Conservation (phyloP, 176 grass and related monocot species). For the Chloris gayana region DNA sequence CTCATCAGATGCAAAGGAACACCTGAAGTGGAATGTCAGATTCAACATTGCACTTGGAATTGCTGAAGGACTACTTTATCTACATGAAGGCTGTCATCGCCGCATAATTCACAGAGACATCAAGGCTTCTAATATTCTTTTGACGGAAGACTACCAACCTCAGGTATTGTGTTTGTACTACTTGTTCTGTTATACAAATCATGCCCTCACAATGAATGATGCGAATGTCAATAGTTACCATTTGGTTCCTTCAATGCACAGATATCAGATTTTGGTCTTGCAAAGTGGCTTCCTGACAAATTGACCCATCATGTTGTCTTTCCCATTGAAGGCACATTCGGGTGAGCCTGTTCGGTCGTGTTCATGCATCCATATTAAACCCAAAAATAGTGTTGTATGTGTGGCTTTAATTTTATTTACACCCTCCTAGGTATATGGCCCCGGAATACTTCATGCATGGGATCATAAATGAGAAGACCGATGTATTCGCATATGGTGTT, state of each 20-base stretch:
- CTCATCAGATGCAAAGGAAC: slow-evolving; percentile 75
- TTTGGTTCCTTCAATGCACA: slow-evolving; percentile 31
- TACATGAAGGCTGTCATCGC: slow-evolving; percentile 89
- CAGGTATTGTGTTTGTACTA: slow-evolving; percentile 62
- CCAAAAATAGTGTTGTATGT: background rate
- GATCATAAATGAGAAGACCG: slow-evolving; percentile 93
- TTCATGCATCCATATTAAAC: slow-evolving; percentile 17
- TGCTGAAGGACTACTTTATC: slow-evolving; percentile 89
- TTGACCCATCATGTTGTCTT: slow-evolving; percentile 88
- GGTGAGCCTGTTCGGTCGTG: slow-evolving; percentile 50
- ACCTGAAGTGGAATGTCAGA: slow-evolving; percentile 78
- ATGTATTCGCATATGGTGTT: slow-evolving; percentile 94
- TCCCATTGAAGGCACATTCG: slow-evolving; percentile 98
- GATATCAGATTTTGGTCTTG: slow-evolving; percentile 99
- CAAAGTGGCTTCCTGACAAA: slow-evolving; percentile 95
- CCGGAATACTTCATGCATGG: slow-evolving; percentile 99
- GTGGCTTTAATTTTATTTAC: slow-evolving; percentile 34
- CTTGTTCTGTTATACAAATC: background rate
- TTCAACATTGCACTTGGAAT: slow-evolving; percentile 80
- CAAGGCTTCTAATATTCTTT: slow-evolving; percentile 98
- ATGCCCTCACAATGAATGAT: background rate
- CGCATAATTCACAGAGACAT: slow-evolving; percentile 99
- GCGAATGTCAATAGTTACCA: slow-evolving; percentile 3
- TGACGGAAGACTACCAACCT: slow-evolving; percentile 93
- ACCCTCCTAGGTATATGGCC: slow-evolving; percentile 73